phyloP scores from a whole-genome alignment of 2,329 filamentous ascomycete species.

The Davidsoniella australis region DNA sequence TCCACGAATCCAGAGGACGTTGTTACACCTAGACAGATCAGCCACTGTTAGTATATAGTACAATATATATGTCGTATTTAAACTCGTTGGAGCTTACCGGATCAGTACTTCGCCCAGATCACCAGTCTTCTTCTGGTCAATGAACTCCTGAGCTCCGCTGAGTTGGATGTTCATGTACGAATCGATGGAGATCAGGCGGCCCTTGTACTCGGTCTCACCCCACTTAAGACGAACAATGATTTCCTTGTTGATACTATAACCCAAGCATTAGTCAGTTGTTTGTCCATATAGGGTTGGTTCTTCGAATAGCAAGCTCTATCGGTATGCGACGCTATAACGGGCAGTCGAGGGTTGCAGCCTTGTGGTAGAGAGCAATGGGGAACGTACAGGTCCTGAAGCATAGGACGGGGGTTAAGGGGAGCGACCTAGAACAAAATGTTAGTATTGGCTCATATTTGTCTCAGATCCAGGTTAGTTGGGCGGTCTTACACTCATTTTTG shows the following conservation, averaged over 20 bases:
- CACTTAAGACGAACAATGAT: constrained; percentile 91
- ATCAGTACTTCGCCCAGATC: constrained; percentile 83
- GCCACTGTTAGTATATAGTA: constrained; percentile 4
- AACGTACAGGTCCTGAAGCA: constrained; percentile 78
- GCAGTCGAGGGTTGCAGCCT: background rate
- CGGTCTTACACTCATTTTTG: constrained; percentile 10
- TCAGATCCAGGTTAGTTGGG: background rate
- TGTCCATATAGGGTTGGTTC: background rate
- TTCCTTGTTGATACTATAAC: constrained; percentile 62
- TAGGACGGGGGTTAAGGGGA: constrained; percentile 89
- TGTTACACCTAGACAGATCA: constrained; percentile 54
- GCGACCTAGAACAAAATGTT: constrained; percentile 38
- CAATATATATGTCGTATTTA: constrained; percentile 7
- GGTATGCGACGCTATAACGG: background rate
- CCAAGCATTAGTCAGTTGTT: background rate
- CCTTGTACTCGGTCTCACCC: constrained; percentile 96
- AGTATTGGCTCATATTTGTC: background rate
- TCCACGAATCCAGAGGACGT: constrained; percentile 79
- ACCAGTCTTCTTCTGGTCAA: constrained; percentile 72
- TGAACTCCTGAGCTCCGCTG: constrained; percentile 77
- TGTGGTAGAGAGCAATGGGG: constrained; percentile 1
- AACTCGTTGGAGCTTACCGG: constrained; percentile 35
- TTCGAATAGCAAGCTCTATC: background rate
- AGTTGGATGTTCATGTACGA: constrained; percentile 99
- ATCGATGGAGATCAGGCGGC: constrained; percentile 79